Evolutionary conservation across 2,329 filamentous ascomycete genomes (phyloP).

Genomic region (Cladophialophora chaetospira): DNA sequence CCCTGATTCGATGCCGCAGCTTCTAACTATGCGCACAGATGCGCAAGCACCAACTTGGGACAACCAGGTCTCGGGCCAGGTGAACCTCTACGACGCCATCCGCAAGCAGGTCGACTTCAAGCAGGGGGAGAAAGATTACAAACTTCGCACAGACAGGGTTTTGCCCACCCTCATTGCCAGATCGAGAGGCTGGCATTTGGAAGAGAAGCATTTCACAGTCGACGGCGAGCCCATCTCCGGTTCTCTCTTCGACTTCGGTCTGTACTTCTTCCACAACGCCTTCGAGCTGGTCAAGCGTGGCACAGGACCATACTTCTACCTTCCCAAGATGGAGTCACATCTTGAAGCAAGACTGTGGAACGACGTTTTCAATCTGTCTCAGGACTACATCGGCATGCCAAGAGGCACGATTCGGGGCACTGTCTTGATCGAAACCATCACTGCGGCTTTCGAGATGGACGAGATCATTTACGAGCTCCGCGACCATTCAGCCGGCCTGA

Average conservation of each 20-base stretch:
- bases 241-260: constrained; percentile 91
- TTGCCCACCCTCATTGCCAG: constrained; percentile 91
- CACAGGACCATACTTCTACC: constrained; percentile 93
- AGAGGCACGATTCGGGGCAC: constrained; percentile 93
- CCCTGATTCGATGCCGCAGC: background rate
- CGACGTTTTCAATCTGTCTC: constrained; percentile 91
- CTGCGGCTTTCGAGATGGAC: constrained; percentile 98
- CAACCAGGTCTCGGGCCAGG: constrained; percentile 98
- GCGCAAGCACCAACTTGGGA: constrained; percentile 97
- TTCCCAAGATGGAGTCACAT: constrained; percentile 97
- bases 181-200: constrained; percentile 94
- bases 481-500: constrained; percentile 92
- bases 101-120: constrained; percentile 95
- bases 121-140: constrained; percentile 93
- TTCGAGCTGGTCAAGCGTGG: constrained; percentile 81
- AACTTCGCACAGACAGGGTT: constrained; percentile 85
- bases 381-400: constrained; percentile 87
- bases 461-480: constrained; percentile 99
- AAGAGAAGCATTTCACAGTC: constrained; percentile 96
- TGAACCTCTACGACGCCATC: constrained; percentile 96
- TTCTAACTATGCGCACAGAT: constrained; percentile 57
- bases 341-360: constrained; percentile 98
- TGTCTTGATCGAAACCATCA: constrained; percentile 95
- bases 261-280: constrained; percentile 99
- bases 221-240: constrained; percentile 94